Percentiles rank a stretch among this genome's conserved stretches.
phyloP scores from a whole-genome alignment of 257 asterid species.

The Leptodermis oblonga region DNA sequence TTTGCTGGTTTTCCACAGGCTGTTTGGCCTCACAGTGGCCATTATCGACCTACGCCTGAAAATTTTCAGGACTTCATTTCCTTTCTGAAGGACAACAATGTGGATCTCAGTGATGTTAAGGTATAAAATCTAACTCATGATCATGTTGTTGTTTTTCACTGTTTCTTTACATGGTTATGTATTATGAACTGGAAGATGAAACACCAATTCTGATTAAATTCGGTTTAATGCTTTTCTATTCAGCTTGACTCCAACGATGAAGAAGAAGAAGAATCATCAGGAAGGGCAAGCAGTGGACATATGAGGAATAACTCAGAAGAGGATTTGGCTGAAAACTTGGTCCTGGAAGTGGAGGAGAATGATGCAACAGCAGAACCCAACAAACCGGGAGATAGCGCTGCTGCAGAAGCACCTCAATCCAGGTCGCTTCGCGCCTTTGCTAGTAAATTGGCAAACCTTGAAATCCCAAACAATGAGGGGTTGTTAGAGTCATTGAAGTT shows the following conservation, averaged over 20 bases:
- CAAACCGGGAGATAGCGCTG: constrained; percentile 19
- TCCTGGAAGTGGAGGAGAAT: constrained; percentile 30
- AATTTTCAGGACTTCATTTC: constrained; percentile 69
- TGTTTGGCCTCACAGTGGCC: constrained; percentile 99
- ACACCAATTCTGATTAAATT: constrained; percentile 18
- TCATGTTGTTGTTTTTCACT: too few species aligned
- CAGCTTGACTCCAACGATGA: constrained; percentile 68
- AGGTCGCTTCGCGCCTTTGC: constrained; percentile 21
- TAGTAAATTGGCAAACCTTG: constrained; percentile 38
- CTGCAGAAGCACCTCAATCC: constrained; percentile 23
- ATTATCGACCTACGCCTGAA: constrained; percentile 82
- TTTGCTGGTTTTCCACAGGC: constrained; percentile 42
- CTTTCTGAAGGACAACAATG: constrained; percentile 58
- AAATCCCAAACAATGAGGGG: constrained; percentile 51
- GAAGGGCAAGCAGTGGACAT: constrained; percentile 36
- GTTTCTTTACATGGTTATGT: constrained; percentile 1
- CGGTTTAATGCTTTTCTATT: constrained; percentile 8
- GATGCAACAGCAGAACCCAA: constrained; percentile 19
- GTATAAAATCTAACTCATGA: constrained; percentile 36
- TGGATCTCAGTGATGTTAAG: constrained; percentile 68
- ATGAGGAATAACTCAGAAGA: constrained; percentile 60
- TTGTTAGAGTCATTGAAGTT: constrained; percentile 36
- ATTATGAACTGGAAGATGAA: neutral
- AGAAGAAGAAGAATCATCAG: constrained; percentile 43
- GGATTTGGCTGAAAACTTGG: constrained; percentile 40